A percentile compares a stretch with the other conserved stretches of the same genome.
Conservation (phyloP, 345 rosid genomes). For the Moringa oleifera region DNA sequence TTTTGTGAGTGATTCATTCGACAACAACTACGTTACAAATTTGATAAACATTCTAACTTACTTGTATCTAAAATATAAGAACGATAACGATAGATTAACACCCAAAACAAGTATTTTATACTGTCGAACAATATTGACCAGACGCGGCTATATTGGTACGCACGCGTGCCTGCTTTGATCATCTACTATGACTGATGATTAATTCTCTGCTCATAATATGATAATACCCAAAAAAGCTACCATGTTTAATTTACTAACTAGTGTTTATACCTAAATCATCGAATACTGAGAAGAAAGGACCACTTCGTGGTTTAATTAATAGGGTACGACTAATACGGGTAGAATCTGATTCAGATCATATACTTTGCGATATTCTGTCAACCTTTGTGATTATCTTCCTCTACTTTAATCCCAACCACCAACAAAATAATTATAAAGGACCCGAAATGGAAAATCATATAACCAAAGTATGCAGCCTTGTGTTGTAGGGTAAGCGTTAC, state of each 20-base stretch:
- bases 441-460: neutral
- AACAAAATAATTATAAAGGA: slow-evolving; percentile 9
- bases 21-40: neutral
- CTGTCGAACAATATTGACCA: neutral
- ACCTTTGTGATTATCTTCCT: slow-evolving; percentile 4
- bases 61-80: neutral
- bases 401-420: slow-evolving; percentile 20
- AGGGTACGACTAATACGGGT: slow-evolving; percentile 10
- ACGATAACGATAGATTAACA: slow-evolving; percentile 20
- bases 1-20: neutral
- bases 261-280: too few relatives aligned
- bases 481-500: slow-evolving; percentile 34
- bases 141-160: too few relatives aligned
- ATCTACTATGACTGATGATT: too few relatives aligned
- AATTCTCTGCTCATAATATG: too few relatives aligned
- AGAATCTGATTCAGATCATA: slow-evolving; percentile 29
- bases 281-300: too few relatives aligned
- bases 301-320: too few relatives aligned
- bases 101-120: neutral
- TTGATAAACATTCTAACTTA: neutral
- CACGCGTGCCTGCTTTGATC: too few relatives aligned
- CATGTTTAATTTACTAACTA: too few relatives aligned
- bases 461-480: too few relatives aligned
- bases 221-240: too few relatives aligned
- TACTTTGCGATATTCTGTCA: slow-evolving; percentile 15